phyloP scores from a whole-genome alignment of 2,329 filamentous ascomycete genomes.

The Dothideomycetes sp. region DNA sequence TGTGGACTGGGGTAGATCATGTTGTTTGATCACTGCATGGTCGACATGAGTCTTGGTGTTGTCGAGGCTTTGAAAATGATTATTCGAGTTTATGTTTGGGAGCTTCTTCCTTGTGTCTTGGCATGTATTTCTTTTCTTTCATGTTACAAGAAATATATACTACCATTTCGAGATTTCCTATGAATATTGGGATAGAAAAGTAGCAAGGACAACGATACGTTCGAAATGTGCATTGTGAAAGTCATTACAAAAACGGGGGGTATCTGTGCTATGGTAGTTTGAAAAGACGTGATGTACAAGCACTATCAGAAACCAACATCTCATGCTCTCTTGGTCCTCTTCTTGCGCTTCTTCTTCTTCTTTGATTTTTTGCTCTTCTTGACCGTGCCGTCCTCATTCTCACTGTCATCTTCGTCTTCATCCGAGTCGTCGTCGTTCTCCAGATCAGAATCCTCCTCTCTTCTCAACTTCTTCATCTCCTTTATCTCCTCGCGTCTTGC shows the following conservation, averaged over 20 bases:
- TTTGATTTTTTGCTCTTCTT: constrained; percentile 16
- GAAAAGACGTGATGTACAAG: background rate
- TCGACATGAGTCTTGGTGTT: constrained; percentile 1
- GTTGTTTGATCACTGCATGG: too few species aligned
- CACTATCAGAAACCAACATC: too few species aligned
- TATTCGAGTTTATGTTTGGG: background rate
- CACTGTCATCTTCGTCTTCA: constrained; percentile 15
- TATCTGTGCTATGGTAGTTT: constrained; percentile 6
- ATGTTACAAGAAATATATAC: background rate
- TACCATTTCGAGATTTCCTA: too few species aligned
- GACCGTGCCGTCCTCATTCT: constrained; percentile 15
- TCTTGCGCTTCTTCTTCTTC: constrained; percentile 27
- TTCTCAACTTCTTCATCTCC: constrained; percentile 21
- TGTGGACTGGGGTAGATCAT: too few species aligned
- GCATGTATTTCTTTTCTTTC: background rate
- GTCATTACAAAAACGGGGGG: background rate
- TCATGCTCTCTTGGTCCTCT: constrained; percentile 25
- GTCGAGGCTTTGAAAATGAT: background rate
- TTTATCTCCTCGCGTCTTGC: constrained; percentile 18
- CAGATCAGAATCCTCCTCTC: constrained; percentile 19
- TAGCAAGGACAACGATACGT: background rate
- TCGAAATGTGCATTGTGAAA: too few species aligned
- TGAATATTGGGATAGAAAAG: background rate
- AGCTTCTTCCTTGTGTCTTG: background rate
- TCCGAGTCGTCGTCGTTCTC: constrained; percentile 14